Evolutionary conservation across 345 rosid species (phyloP).

Genomic region (Brassica cretica): DNA sequence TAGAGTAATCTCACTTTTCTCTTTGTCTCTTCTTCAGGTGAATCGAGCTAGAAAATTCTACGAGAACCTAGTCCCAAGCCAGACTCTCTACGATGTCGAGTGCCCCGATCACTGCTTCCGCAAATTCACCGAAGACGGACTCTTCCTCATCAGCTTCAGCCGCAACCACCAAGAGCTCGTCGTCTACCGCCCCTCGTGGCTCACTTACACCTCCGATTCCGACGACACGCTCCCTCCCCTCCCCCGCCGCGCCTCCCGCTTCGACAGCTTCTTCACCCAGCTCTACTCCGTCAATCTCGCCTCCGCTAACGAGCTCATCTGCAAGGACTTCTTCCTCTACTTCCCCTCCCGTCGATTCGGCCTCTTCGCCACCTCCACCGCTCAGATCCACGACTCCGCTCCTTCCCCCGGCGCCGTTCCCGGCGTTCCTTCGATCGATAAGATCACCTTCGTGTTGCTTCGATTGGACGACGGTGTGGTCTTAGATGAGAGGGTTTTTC

Average conservation of each 20-base stretch:
- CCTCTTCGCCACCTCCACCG: constrained; percentile 85
- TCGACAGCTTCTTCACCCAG: constrained; percentile 86
- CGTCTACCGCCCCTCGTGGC: constrained; percentile 89
- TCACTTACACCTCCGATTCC: constrained; percentile 61
- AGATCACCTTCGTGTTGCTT: constrained; percentile 75
- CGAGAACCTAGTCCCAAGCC: constrained; percentile 89
- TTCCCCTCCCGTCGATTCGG: constrained; percentile 66
- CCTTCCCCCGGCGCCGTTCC: constrained; percentile 65
- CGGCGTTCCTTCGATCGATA: constrained; percentile 85
- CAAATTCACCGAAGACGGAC: constrained; percentile 97
- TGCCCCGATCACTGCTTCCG: constrained; percentile 88
- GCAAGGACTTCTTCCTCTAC: constrained; percentile 91
- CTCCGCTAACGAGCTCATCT: constrained; percentile 75
- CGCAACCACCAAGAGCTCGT: constrained; percentile 80
- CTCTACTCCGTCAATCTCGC: constrained; percentile 73
- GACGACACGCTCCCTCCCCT: constrained; percentile 42
- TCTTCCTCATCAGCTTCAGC: constrained; percentile 84
- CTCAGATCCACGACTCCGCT: constrained; percentile 80
- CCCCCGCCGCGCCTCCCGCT: constrained; percentile 64
- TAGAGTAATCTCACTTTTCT: background rate
- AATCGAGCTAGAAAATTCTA: constrained; percentile 78
- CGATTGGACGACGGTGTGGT: constrained; percentile 84
- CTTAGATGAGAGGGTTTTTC: constrained; percentile 82
- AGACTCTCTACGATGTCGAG: constrained; percentile 76
- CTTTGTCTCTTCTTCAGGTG: constrained; percentile 51